A percentile compares a stretch with the other conserved stretches of the same genome.
Evolutionary conservation across 2,329 filamentous ascomycete species (phyloP).

Genomic region (Diaporthe nobilis): DNA sequence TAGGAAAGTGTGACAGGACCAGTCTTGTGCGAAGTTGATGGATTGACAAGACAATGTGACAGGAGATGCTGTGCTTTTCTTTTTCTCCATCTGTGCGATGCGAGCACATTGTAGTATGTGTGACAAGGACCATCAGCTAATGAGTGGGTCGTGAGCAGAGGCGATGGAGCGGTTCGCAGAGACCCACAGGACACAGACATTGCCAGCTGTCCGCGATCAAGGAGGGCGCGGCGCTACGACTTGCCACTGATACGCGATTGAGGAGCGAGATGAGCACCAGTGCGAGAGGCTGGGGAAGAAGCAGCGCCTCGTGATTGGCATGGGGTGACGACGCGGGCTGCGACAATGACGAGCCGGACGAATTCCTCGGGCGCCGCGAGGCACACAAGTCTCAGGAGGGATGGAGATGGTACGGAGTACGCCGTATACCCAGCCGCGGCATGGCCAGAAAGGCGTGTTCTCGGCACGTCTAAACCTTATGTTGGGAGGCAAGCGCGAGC

Average conservation of each 20-base stretch:
- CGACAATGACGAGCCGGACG: conserved; percentile 23
- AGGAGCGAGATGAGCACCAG: conserved; percentile 9
- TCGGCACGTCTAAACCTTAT: conserved; percentile 31
- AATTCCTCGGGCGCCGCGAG: conserved; percentile 34
- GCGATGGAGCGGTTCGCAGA: not conserved
- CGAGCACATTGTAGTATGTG: not conserved
- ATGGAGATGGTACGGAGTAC: not conserved
- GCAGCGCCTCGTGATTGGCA: conserved; percentile 33
- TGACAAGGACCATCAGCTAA: conserved; percentile 16
- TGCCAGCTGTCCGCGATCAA: conserved; percentile 1
- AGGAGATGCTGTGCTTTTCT: not conserved
- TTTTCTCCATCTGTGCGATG: not conserved
- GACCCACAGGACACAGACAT: conserved; percentile 32
- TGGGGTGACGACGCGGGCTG: conserved; percentile 25
- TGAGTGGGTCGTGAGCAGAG: conserved; percentile 18
- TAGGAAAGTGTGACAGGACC: not conserved
- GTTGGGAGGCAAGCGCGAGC: not conserved
- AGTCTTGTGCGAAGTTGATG: not conserved
- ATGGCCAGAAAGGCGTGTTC: not conserved
- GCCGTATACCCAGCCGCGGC: not conserved
- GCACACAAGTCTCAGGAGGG: conserved; percentile 1
- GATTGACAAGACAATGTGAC: conserved; percentile 18
- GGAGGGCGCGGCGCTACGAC: conserved; percentile 14
- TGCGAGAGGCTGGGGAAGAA: not conserved
- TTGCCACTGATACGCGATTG: conserved; percentile 15